Base-by-base conservation (phyloP, 768 basidiomycete species). In the Butyriboletus loyo region DNA sequence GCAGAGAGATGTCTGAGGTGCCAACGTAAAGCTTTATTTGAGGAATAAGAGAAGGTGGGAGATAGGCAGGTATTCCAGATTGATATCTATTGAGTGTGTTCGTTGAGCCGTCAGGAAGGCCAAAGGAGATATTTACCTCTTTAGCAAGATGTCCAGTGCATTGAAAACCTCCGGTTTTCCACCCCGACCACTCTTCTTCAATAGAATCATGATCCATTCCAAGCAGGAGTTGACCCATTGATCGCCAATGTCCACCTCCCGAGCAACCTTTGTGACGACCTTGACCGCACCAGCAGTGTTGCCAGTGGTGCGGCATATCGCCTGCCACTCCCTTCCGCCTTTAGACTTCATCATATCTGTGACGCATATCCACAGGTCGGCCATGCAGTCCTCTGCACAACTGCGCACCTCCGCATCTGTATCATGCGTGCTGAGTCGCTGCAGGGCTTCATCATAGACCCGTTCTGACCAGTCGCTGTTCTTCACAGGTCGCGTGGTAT, bases 371-470 rank as follows among this genome's bases (percentile, higher is more conserved):
- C 97, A 92, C 9, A 98, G 73, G 65, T 93, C 87, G 1, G 87
- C 94, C 39, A 96, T 79, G 44, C 83, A 84, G 30, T 87, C 84
- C 60, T 98, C 87, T 0, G 93, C 93, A 56, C 80, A 83, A 24
- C 80, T 77, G 34, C 93, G 82, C 21, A 98, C 92, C 57, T 97
- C 95, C 4, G 89, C 85, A 66, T 98, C 96, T 1, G 95, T 95
- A 58, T 95, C 89, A 54, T 89, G 84, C 41, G 80, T 86, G 45
- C 75, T 80, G 34, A 99, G 72, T 46, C 92, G 78, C 21, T 73
- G 67, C 4, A 89, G 73, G 10, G 91, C 86, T 56, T 92, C 85
- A 8, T 80, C 73, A 67, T 95, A 97, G 4, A 97, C 76, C 10
- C 74, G 63, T 49, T 89, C 82, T 5, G 82, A 69, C 90, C 90